phyloP scores from a whole-genome alignment of 495 filamentous ascomycete species.

The Penicillium samsonianum region DNA sequence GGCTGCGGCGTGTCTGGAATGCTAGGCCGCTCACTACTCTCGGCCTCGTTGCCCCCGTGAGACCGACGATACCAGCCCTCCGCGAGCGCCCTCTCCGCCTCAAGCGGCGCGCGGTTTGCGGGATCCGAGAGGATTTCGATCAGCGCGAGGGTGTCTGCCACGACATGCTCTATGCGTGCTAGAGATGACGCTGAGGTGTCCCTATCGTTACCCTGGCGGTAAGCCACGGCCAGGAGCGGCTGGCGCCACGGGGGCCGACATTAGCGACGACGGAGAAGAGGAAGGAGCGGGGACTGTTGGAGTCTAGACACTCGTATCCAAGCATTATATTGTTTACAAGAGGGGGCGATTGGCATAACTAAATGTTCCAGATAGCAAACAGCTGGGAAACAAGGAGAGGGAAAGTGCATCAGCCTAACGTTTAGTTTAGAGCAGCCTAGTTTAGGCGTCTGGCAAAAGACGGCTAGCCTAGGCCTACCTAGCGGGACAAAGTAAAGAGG shows the following conservation, averaged over 20 bases:
- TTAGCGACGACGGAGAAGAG: conserved; percentile 24
- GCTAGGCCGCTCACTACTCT: conserved; percentile 16
- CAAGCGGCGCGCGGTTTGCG: conserved; percentile 20
- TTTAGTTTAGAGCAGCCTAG: neutral
- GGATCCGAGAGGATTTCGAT: conserved; percentile 21
- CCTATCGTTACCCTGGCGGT: conserved; percentile 19
- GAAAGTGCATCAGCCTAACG: conserved; percentile 4
- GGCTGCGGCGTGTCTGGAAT: conserved; percentile 22
- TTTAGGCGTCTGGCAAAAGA: conserved; percentile 6
- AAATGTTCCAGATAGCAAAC: conserved; percentile 7
- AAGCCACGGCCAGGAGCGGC: conserved; percentile 22
- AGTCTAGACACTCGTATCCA: conserved; percentile 14
- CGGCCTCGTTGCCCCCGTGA: conserved; percentile 6
- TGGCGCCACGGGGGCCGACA: conserved; percentile 22
- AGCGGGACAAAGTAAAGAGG: conserved; percentile 7
- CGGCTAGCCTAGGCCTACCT: conserved; percentile 5
- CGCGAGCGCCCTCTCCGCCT: conserved; percentile 17
- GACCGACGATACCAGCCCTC: conserved; percentile 21
- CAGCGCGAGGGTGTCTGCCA: conserved; percentile 20
- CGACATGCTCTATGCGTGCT: conserved; percentile 10
- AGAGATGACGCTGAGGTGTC: neutral
- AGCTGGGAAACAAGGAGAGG: conserved; percentile 1
- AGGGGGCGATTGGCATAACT: neutral
- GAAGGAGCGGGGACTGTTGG: conserved; percentile 18
- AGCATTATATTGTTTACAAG: conserved; percentile 3